Evolutionary conservation across 176 grass and related monocot genomes (phyloP), one percentile per base, ranked within the genome.

Genomic region (Oryza nivara): DNA sequence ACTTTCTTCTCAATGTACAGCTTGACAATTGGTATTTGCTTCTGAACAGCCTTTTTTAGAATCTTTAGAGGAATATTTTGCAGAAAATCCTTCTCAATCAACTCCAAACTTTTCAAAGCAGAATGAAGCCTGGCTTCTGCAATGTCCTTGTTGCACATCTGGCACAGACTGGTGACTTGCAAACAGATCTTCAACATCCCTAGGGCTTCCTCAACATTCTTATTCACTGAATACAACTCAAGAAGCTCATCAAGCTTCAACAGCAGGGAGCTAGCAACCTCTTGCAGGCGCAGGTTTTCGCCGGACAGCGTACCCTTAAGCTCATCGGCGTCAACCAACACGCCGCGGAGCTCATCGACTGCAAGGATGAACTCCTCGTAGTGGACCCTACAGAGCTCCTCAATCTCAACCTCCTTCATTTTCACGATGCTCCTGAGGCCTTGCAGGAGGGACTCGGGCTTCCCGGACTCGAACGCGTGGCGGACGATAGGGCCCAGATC

Each of bases 321-420:
- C 74, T 90, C 88, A 89, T 97, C 84, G 5, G 94, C 87, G 14
- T 97, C 94, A 38, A 85, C 82, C 83, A 97, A 84, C 46, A 97
- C 91, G 34, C 77, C 64, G 8, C 88, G 87, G 22, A 97, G 61
- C 78, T 97, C 92, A 7, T 97, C 94, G 4, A 97, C 89, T 0
- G 94, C 94, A 73, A 89, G 79, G 63, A 97, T 97, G 85, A 97
- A 97, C 70, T 97, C 91, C 75, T 90, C 94, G 9, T 97, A 94
- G 26, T 97, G 91, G 54, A 90, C 83, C 26, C 65, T 92, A 75
- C 94, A 94, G 3, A 92, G 69, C 44, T 97, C 94, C 70, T 97
- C 94, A 22, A 94, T 97, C 83, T 97, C 94, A 63, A 88, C 80
- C 83, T 97, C 92, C 26, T 97, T 90, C 23, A 85, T 92, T 67